Percentiles rank a stretch among this genome's conserved stretches.
Evolutionary conservation across 2,329 filamentous ascomycete species (phyloP).

Genomic region (Phaeoacremonium minimum): DNA sequence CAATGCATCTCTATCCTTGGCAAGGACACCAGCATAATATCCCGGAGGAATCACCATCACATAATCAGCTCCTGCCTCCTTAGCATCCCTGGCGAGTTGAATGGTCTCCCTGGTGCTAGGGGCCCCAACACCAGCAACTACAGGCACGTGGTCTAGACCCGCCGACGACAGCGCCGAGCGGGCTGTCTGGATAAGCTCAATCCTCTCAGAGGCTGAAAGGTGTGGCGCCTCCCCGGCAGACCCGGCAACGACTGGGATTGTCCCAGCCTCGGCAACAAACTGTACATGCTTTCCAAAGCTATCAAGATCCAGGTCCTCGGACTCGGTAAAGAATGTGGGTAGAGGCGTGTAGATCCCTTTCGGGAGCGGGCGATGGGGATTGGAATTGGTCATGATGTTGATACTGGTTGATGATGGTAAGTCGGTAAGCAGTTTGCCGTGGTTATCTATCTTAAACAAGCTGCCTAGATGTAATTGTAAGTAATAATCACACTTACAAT

Average conservation of each 20-base stretch:
- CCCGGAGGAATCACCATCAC: slow-evolving; percentile 39
- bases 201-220: slow-evolving; percentile 29
- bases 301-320: slow-evolving; percentile 10
- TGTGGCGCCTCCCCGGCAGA: slow-evolving; percentile 11
- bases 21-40: slow-evolving; percentile 36
- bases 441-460: too few relatives aligned
- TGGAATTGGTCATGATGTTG: too few relatives aligned
- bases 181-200: slow-evolving; percentile 33
- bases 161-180: slow-evolving; percentile 33
- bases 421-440: too few relatives aligned
- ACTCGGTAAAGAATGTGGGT: slow-evolving; percentile 9
- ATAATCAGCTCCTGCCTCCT: slow-evolving; percentile 40
- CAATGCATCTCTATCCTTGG: slow-evolving; percentile 10
- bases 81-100: slow-evolving; percentile 37
- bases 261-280: slow-evolving; percentile 7
- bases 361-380: too few relatives aligned
- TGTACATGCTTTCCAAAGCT: slow-evolving; percentile 7
- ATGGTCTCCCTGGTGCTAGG: slow-evolving; percentile 43
- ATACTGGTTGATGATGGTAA: too few relatives aligned
- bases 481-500: too few relatives aligned
- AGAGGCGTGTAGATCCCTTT: slow-evolving; percentile 9
- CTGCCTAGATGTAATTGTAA: too few relatives aligned
- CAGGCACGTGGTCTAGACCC: slow-evolving; percentile 23
- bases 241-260: slow-evolving; percentile 10
- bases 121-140: slow-evolving; percentile 44